phyloP scores from a whole-genome alignment of 345 rosid species.

The Orychophragmus violaceus region DNA sequence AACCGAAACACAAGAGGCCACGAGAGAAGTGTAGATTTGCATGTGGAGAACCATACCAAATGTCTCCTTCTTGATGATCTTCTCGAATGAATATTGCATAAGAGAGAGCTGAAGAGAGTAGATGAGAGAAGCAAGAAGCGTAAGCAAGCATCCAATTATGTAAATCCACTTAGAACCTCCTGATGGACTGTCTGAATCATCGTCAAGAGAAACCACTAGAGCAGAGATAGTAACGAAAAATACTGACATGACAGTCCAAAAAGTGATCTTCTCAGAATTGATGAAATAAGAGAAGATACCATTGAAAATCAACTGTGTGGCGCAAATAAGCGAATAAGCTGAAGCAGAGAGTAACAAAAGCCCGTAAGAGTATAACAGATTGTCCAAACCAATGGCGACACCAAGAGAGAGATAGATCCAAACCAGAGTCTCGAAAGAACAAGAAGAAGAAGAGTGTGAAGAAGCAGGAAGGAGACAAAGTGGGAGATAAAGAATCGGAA shows the following conservation, averaged over 20 bases:
- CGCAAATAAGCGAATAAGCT: conserved; percentile 73
- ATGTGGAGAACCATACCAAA: conserved; percentile 36
- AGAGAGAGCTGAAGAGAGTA: conserved; percentile 82
- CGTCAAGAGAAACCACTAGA: conserved; percentile 55
- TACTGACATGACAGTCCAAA: conserved; percentile 50
- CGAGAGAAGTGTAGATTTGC: conserved; percentile 47
- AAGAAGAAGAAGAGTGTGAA: conserved; percentile 33
- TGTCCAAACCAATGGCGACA: conserved; percentile 52
- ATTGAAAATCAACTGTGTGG: conserved; percentile 71
- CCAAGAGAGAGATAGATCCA: conserved; percentile 57
- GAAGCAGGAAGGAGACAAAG: conserved; percentile 44
- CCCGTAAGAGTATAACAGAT: conserved; percentile 62
- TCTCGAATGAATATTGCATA: conserved; percentile 70
- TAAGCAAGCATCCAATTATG: conserved; percentile 42
- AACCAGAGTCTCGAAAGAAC: conserved; percentile 31
- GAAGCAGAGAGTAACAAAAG: conserved; percentile 70
- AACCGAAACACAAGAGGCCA: conserved; percentile 26
- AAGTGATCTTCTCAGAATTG: conserved; percentile 70
- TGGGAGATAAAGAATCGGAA: conserved; percentile 61
- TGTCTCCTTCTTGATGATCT: conserved; percentile 31
- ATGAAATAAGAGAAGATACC: conserved; percentile 67
- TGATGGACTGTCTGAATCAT: conserved; percentile 46
- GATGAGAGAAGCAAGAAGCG: conserved; percentile 60
- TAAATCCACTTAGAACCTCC: conserved; percentile 36
- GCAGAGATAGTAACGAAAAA: conserved; percentile 67